Base-by-base conservation (phyloP, 495 filamentous ascomycete genomes). In the Talaromyces liani region DNA sequence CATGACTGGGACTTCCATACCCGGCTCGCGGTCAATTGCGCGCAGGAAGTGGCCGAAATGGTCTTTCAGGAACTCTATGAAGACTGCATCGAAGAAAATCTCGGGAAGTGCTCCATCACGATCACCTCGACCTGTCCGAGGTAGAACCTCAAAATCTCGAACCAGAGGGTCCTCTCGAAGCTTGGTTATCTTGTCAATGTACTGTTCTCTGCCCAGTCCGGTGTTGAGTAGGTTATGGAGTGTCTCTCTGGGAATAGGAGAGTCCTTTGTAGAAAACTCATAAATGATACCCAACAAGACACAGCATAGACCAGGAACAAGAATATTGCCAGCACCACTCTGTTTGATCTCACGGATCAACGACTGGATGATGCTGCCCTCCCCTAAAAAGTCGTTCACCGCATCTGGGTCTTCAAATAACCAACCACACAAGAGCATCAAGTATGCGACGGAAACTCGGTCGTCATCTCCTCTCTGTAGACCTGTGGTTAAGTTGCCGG, bases 181-280 rank as follows among this genome's bases (percentile, higher is more conserved):
- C 65, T 86, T 86, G 2, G 83, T 87, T 33, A 99, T 84, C 66
- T 87, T 88, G 71, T 97, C 91, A 54, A 96, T 85, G 68, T 96
- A 99, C 69, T 88, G 87, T 67, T 96, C 92, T 65, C 93, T 84
- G 27, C 92, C 91, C 68, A 98, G 84, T 57, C 88, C 85, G 31
- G 88, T 86, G 45, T 85, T 83, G 49, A 99, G 81, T 57, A 97
- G 84, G 39, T 89, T 86, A 69, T 94, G 90, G 56, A 98, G 77
- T 7, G 88, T 93, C 25, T 85, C 83, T 59, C 94, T 87, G 9
- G 93, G 85, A 62, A 98, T 86, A 5, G 95, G 93, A 0, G 93
- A 97, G 72, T 98, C 93, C 69, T 96, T 97, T 9, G 93, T 96
- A 20, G 93, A 97, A 67, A 98, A 99, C 69, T 99, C 94, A 70